Base-by-base conservation (phyloP, 805 yeast genomes). In the Metschnikowia dekortorum region DNA sequence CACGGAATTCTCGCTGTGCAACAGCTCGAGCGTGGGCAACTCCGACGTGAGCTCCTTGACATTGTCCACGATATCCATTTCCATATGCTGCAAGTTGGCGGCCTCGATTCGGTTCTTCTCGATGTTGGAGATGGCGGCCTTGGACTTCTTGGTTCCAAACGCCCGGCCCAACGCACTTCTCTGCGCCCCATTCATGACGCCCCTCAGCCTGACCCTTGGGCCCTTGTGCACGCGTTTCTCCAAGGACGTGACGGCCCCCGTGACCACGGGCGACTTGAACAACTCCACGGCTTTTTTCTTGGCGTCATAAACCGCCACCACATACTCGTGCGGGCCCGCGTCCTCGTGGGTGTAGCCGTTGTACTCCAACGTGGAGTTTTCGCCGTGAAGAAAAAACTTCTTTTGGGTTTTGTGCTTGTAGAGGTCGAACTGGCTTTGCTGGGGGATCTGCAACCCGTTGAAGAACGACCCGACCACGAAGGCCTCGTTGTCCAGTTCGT, bases 111-210 rank as follows among this genome's bases (percentile, higher is more conserved):
- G 79, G 70, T 94, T 94, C 67, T 86, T 82, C 61, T 85, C 94
- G 61, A 83, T 69, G 64, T 85, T 92, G 46, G 80, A 73, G 61
- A 94, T 87, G 34, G 96, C 96, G 60, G 89, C 86, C 73, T 89
- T 92, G 54, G 97, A 97, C 73, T 84, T 91, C 73, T 88, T 91
- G 51, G 99, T 92, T 78, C 99, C 99, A 61, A 94, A 94, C 2
- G 94, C 95, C 69, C 89, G 92, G 63, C 99, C 99, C 63, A 94
- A 78, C 1, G 89, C 86, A 50, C 81, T 87, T 66, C 97, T 81
- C 69, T 88, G 89, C 14, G 75, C 71, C 51, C 78, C 72, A 59
- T 77, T 69, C 53, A 73, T 69, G 36, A 71, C 70, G 33, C 79
- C 80, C 8, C 71, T 68, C 64, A 81, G 86, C 68, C 79, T 82